Evolutionary conservation across 371 early-diverging fungal species (phyloP).

Genomic region (Syncephalastrum sp.): DNA sequence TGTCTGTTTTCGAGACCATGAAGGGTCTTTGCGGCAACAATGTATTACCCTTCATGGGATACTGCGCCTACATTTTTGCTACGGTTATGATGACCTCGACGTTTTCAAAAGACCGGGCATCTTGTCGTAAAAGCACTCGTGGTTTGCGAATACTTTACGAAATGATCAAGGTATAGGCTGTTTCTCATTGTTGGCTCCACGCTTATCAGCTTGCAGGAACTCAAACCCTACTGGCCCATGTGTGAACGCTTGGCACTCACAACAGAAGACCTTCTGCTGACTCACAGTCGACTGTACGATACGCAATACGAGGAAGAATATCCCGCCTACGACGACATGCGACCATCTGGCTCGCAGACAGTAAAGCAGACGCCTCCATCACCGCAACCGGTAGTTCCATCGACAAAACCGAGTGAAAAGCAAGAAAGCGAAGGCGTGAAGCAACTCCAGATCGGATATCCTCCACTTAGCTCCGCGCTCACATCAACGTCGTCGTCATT

Average conservation of each 20-base stretch:
- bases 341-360: background rate
- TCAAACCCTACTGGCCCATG: constrained; percentile 42
- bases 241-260: constrained; percentile 38
- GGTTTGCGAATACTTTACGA: constrained; percentile 11
- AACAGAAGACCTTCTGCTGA: constrained; percentile 32
- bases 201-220: constrained; percentile 1
- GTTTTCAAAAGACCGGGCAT: constrained; percentile 31
- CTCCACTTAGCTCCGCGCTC: background rate
- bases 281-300: constrained; percentile 37
- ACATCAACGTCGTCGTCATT: background rate
- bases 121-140: constrained; percentile 30
- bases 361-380: background rate
- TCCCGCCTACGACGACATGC: background rate
- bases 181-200: background rate
- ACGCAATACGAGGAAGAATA: constrained; percentile 11
- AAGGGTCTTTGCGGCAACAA: constrained; percentile 33
- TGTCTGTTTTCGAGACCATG: constrained; percentile 29
- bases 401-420: constrained; percentile 2
- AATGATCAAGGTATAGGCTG: constrained; percentile 1
- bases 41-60: constrained; percentile 40
- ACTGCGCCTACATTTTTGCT: constrained; percentile 44
- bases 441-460: no score
- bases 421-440: no score
- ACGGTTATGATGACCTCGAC: constrained; percentile 44
- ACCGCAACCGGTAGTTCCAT: background rate